Evolutionary conservation across 1,284 basidiomycete genomes (phyloP).

Genomic region (Trichosporon ovoides): DNA sequence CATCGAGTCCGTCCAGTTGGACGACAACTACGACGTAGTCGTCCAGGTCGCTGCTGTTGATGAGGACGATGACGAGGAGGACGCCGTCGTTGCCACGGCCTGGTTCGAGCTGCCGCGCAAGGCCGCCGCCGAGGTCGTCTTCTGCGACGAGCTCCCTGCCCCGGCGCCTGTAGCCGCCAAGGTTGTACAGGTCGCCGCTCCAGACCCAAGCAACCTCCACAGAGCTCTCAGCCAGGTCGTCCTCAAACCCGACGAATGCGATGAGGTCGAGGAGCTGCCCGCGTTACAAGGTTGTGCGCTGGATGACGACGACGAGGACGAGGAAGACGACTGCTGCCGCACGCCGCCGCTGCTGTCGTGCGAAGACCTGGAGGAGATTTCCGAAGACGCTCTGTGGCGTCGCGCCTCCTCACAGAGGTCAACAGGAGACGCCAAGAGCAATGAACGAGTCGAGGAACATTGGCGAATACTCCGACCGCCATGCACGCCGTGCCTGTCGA

Average conservation of each 20-base stretch:
- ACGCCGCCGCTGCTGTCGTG: constrained; percentile 27
- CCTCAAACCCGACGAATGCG: constrained; percentile 7
- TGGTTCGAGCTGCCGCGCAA: constrained; percentile 8
- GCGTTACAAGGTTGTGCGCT: constrained; percentile 5
- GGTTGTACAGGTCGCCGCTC: not conserved
- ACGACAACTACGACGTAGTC: constrained; percentile 13
- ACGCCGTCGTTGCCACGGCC: constrained; percentile 3
- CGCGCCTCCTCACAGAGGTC: not conserved
- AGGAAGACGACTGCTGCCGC: constrained; percentile 10
- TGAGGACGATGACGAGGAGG: constrained; percentile 17
- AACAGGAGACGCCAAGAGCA: not conserved
- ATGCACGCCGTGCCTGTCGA: no score
- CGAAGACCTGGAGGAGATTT: constrained; percentile 14
- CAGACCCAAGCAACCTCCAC: not conserved
- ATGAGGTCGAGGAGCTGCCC: constrained; percentile 3
- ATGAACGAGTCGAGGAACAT: no score
- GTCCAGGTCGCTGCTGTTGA: constrained; percentile 15
- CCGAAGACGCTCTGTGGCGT: not conserved
- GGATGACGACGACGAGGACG: constrained; percentile 21
- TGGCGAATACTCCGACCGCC: no score
- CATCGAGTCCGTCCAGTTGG: constrained; percentile 7
- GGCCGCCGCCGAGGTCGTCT: not conserved
- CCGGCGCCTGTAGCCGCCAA: not conserved
- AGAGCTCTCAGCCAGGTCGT: not conserved
- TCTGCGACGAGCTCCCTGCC: not conserved